A percentile compares a stretch with the other conserved stretches of the same genome.
phyloP scores from a whole-genome alignment of 495 filamentous ascomycete species.

The Penicillium pulvis region DNA sequence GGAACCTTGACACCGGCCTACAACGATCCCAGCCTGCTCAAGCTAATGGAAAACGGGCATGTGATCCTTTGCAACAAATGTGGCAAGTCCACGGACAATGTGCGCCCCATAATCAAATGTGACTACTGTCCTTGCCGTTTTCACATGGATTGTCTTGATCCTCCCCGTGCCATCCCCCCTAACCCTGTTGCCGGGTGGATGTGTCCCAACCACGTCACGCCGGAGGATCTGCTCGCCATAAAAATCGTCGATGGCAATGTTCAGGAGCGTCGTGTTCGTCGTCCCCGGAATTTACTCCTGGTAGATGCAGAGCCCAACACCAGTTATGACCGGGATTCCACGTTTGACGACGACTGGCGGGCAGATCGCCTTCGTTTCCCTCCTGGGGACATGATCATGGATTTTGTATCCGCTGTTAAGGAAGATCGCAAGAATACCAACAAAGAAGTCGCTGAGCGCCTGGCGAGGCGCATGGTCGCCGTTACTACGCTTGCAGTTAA shows the following conservation, averaged over 20 bases:
- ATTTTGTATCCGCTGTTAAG: conserved; percentile 26
- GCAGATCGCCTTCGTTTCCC: conserved; percentile 17
- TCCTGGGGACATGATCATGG: conserved; percentile 23
- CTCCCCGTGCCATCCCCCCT: conserved; percentile 78
- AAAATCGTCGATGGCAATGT: conserved; percentile 52
- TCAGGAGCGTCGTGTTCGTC: conserved; percentile 52
- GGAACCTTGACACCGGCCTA: conserved; percentile 16
- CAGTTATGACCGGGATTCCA: conserved; percentile 15
- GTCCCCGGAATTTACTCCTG: conserved; percentile 41
- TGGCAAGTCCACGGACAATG: conserved; percentile 56
- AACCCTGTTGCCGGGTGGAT: conserved; percentile 68
- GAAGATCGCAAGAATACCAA: conserved; percentile 8
- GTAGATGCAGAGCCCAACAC: conserved; percentile 18
- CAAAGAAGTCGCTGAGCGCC: conserved; percentile 4
- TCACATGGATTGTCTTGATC: conserved; percentile 90
- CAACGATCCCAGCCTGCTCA: conserved; percentile 47
- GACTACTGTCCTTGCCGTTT: conserved; percentile 78
- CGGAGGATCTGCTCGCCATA: conserved; percentile 46
- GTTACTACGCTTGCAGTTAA: neutral
- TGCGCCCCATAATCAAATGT: conserved; percentile 72
- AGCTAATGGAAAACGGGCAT: conserved; percentile 66
- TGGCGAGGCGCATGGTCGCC: conserved; percentile 1
- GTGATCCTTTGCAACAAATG: conserved; percentile 72
- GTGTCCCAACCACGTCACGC: conserved; percentile 83
- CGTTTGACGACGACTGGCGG: conserved; percentile 27